Conservation (phyloP, 306 rosid species). For the Lathyrus tuberosus region DNA sequence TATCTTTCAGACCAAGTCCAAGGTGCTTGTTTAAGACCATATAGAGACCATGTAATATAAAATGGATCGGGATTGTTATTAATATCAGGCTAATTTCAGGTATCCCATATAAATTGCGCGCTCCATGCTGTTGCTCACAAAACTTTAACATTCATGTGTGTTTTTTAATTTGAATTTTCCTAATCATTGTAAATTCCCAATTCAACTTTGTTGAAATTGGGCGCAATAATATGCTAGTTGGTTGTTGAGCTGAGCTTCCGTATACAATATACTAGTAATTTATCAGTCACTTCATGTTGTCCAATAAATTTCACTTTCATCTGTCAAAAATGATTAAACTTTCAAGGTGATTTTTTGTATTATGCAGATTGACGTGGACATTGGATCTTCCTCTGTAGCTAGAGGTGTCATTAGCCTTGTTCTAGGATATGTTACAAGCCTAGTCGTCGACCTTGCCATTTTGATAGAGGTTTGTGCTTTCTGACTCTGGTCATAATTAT, state of each 20-base stretch:
- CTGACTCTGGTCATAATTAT: conserved; percentile 21
- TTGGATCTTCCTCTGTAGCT: conserved; percentile 97
- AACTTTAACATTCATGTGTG: conserved; percentile 7
- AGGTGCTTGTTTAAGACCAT: neutral
- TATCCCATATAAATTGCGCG: conserved; percentile 7
- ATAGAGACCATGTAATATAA: neutral
- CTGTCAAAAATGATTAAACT: conserved; percentile 5
- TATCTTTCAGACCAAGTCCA: neutral
- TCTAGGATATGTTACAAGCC: conserved; percentile 89
- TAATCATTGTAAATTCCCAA: conserved; percentile 23
- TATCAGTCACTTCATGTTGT: conserved; percentile 17
- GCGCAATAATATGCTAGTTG: conserved; percentile 25
- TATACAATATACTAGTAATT: conserved; percentile 8
- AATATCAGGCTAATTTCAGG: conserved; percentile 6
- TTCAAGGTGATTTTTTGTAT: conserved; percentile 20
- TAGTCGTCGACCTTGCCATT: conserved; percentile 94
- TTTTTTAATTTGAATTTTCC: conserved; percentile 26
- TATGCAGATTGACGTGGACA: conserved; percentile 94
- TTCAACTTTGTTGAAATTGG: conserved; percentile 32
- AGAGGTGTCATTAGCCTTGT: conserved; percentile 88
- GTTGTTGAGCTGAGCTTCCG: conserved; percentile 28
- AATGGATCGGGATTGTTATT: neutral
- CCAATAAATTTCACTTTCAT: conserved; percentile 18
- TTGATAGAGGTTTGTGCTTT: conserved; percentile 78
- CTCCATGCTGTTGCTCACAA: conserved; percentile 17